Evolutionary conservation across 495 filamentous ascomycete genomes (phyloP), one percentile per base, ranked within the genome.

Genomic region (Tuber microsphaerosporum): DNA sequence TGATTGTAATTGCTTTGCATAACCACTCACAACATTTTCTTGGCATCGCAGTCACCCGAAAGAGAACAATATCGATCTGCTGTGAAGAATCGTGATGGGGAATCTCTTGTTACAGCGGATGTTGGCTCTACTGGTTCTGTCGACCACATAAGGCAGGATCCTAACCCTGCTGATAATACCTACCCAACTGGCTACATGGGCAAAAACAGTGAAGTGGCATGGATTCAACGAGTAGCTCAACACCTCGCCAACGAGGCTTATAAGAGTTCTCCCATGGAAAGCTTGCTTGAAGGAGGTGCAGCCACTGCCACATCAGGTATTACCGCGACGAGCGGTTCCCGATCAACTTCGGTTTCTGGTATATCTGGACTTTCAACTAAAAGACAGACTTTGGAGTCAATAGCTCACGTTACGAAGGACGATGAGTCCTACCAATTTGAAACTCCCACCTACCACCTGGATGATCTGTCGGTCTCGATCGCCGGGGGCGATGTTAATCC

Each of bases 121-220:
- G 86, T 88, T 61, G 89, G 89, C 16, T 92, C 90, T 1, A 86
- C 87, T 5, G 88, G 88, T 41, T 89, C 88, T 19, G 83, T 89
- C 37, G 90, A 91, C 76, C 84, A 86, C 19, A 86, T 90, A n/a
- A 84, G 88, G 65, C 88, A 91, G 79, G 90, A 92, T 70, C 79
- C 88, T 20, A 89, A 89, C 77, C 85, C 85, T 41, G 87, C 80
- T 43, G 85, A 87, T 75, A 81, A 83, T 61, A 82, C 85, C 12
- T 81, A 84, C 76, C 83, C 84, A 5, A 88, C 86, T 20, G 88
- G 89, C 0, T 91, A 87, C 77, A 84, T 90, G 74, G 90, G 90
- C 31, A 89, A 88, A 74, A 88, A 86, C 70, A 91, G 89, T 0
- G 88, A 89, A 72, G 85, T 89, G 16, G 83, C 83, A 56, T 91